These are phyloP conservation scores for Penicillium pancosmium DNA, from an alignment of 495 filamentous ascomycete genomes.

Conservation along the genomic window DNA sequence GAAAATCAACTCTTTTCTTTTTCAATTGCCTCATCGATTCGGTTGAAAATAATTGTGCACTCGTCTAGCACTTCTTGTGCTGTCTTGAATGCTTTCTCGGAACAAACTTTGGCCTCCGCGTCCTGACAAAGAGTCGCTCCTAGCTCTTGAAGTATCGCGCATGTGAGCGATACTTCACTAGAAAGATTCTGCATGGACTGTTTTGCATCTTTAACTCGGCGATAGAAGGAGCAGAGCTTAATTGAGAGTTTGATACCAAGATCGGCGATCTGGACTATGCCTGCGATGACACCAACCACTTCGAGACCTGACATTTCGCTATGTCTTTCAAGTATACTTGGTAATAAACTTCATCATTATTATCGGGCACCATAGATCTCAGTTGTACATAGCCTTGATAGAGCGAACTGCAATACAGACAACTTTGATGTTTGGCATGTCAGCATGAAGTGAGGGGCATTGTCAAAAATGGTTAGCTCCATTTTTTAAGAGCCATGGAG, in stretches of 20 bases:
- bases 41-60: constrained; percentile 28
- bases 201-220: neutral
- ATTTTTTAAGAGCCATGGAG: too few relatives aligned
- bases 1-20: neutral
- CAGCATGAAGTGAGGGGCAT: too few relatives aligned
- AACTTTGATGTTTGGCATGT: too few relatives aligned
- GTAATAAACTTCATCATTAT: too few relatives aligned
- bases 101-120: constrained; percentile 18
- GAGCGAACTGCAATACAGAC: too few relatives aligned
- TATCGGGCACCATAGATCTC: too few relatives aligned
- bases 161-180: neutral
- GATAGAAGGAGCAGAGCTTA: neutral
- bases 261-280: neutral
- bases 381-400: too few relatives aligned
- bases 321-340: neutral
- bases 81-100: constrained; percentile 21
- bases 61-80: constrained; percentile 27
- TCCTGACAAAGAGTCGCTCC: constrained; percentile 22
- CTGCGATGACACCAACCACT: neutral
- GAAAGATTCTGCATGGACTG: neutral
- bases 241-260: neutral
- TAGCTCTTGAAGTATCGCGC: neutral
- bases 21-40: constrained; percentile 15
- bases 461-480: too few relatives aligned
- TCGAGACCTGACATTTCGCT: neutral